Base-by-base conservation (phyloP, 1,284 basidiomycete species). In the Amylostereum areolatum region DNA sequence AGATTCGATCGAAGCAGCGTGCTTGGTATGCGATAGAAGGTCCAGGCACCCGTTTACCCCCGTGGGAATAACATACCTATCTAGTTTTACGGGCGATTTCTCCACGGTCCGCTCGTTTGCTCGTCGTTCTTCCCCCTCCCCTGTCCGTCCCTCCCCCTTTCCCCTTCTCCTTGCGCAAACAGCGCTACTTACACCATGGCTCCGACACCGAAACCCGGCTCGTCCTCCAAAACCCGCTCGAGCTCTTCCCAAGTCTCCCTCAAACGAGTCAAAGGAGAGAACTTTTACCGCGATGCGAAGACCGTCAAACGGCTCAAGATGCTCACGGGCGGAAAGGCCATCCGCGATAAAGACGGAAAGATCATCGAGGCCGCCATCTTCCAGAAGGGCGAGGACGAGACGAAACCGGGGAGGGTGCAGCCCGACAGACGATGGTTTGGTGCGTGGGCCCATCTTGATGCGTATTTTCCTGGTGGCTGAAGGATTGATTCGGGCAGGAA, bases 371-470 rank as follows among this genome's bases (percentile, higher is more conserved):
- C 91, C 45, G 94, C 95, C 53, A 89, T 89, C 2, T 97, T 93
- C 66, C 94, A 97, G 71, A 93, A 89, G 65, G 85, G 85, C 25
- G 92, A 95, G 68, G 84, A 84, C 56, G 92, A 96, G 67, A 85
- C 88, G 4, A 83, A 82, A 50, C 88, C 90, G 0, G 94, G 94
- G 18, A 74, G 93, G 51, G 90, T 97, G 31, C 89, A 94, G 70
- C 89, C 94, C 54, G 95, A 97, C 75, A 75, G 92, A 52, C 71
- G 93, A 59, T 97, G 94, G 94, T 97, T 97, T 61, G 94, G 92
- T 94, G 62, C 60, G 87, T 77, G 37, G 35, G 40, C 45, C 40
- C 37, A 32, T 35, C 3, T 28, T 32, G n/a, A n/a, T n/a, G n/a
- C n/a, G n/a, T n/a, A n/a, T n/a, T n/a, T n/a, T n/a, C n/a, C n/a